A percentile compares a stretch with the other conserved stretches of the same genome.
phyloP scores from a whole-genome alignment of 2,329 filamentous ascomycete genomes.

The Aureobasidium sp. region DNA sequence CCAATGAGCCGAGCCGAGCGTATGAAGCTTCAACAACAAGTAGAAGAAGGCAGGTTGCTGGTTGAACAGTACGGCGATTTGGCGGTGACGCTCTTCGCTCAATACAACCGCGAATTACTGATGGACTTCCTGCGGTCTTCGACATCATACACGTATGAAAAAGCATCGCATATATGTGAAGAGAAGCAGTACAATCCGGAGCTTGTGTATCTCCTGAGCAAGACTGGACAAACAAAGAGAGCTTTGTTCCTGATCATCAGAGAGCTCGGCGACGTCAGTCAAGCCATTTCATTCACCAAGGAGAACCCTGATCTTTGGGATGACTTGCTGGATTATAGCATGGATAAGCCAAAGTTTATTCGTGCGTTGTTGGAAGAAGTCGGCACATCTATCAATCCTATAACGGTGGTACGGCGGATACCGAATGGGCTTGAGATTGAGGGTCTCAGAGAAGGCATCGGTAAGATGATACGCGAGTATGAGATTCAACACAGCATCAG shows the following conservation, averaged over 20 bases:
- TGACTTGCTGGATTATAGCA: conserved; percentile 86
- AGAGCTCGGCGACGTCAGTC: conserved; percentile 79
- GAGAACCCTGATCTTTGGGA: conserved; percentile 91
- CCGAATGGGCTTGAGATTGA: conserved; percentile 90
- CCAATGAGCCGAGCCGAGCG: conserved; percentile 20
- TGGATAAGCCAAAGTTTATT: conserved; percentile 96
- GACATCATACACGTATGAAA: conserved; percentile 73
- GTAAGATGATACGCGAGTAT: conserved; percentile 88
- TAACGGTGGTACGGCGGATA: conserved; percentile 80
- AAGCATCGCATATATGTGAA: conserved; percentile 70
- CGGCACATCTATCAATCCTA: conserved; percentile 86
- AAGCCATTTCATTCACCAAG: conserved; percentile 91
- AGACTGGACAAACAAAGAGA: conserved; percentile 87
- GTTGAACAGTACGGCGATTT: conserved; percentile 80
- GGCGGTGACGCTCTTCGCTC: conserved; percentile 76
- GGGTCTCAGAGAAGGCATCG: conserved; percentile 77
- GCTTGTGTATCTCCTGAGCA: conserved; percentile 90
- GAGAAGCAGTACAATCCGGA: conserved; percentile 74
- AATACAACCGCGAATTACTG: conserved; percentile 68
- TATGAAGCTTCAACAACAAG: conserved; percentile 21
- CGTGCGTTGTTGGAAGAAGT: conserved; percentile 86
- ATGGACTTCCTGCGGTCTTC: conserved; percentile 87
- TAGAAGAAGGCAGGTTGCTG: conserved; percentile 54
- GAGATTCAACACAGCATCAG: conserved; percentile 93
- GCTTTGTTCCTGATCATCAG: conserved; percentile 91